Base-by-base conservation (phyloP, 208 protist genomes). In the Trypanosoma melophagium region DNA sequence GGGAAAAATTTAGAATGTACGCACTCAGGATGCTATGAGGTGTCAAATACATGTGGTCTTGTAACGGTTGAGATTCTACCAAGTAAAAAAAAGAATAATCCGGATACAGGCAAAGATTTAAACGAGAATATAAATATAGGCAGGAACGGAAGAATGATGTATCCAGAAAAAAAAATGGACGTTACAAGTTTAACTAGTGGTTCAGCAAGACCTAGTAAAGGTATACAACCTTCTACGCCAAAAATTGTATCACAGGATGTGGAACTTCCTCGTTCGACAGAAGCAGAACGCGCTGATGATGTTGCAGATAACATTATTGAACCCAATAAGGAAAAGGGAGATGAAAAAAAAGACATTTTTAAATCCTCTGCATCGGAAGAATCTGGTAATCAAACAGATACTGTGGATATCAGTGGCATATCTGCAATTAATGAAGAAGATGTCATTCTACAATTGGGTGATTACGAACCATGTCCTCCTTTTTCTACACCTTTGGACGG, bases 361-460 rank as follows among this genome's bases (percentile, higher is more conserved):
- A 62, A 24, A 51, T 42, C 10, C 9, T 50, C 38, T 31, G 8
- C 2, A 40, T 1, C 52, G 19, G 19, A 17, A n/a, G 58, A 62
- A 50, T 17, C 42, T 19, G 4, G 21, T 19, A 31, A 17, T 4
- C 4, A 50, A 3, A 50, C n/a, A 42, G 38, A 50, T 52, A 25
- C 5, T 50, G 19, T 52, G 16, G 42, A 52, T 52, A n/a, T 62
- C n/a, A 52, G 44, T 52, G 44, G 7, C 42, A 52, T 50, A 7
- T 52, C 12, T 7, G 21, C 44, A 14, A 50, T 62, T 62, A 3
- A 31, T 52, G 58, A 38, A 40, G 58, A 62, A 38, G 58, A 62
- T 14, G 42, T 62, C 2, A 17, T 62, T 16, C 0, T 62, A 21
- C 21, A 62, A 3, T 19, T 55, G 51, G 51, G 14, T 28, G 25